Evolutionary conservation across 768 basidiomycete species (phyloP), one percentile per base, ranked within the genome.

Genomic region (Agrocybe chaxingu): DNA sequence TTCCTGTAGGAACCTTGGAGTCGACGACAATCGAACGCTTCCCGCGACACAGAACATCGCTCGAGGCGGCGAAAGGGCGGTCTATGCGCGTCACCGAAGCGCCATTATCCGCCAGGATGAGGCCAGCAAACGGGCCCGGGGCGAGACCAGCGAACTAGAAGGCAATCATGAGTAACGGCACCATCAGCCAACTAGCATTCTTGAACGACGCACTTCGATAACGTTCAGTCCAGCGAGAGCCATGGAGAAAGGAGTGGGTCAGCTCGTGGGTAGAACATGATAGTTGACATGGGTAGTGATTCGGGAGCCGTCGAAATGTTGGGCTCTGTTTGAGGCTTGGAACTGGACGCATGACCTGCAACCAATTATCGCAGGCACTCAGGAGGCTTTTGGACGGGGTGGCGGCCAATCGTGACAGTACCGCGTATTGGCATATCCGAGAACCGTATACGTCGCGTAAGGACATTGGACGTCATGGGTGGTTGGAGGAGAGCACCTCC

Each of bases 81-180:
- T 93, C 90, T 45, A 93, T 74, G 30, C 90, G 84, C 13, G 79
- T 78, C 36, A 92, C 89, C 41, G 76, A 77, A 33, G 89, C 90
- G 3, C 90, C 89, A 57, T 85, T 83, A 66, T 92, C 89, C 1
- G 89, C 83, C 32, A 93, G 76, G 40, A 92, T 62, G 38, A 92
- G 75, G 29, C 87, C 88, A 7, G 87, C 81, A 57, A 89, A 92
- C 0, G 90, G 89, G 0, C 81, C 89, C 1, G 90, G 90, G 3
- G 89, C 90, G 24, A 92, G 75, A 30, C 89, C 90, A 24, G 84
- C 89, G 60, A 92, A 89, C 87, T 92, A 55, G 36, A 8, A 32
- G 24, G 13, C 8, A 12, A 12, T 37, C 36, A 42, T 42, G 41
- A 24, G 24, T 24, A 24, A 24, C 24, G 24, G 5, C 24, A 5